Evolutionary conservation across 179 eudicot genomes (phyloP).

Genomic region (Beta lomatogona): DNA sequence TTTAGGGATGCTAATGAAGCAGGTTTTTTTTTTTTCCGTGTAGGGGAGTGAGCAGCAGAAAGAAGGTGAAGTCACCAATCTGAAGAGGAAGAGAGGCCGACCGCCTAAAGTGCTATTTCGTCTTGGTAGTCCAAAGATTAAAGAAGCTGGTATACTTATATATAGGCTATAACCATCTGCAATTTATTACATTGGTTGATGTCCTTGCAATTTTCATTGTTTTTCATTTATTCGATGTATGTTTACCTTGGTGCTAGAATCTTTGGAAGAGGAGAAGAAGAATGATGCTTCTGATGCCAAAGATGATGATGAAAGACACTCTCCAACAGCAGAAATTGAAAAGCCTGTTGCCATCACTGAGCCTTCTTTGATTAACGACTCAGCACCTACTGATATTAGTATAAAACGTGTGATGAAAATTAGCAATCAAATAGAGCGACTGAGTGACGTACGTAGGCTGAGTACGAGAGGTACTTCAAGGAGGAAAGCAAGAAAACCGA

Average conservation of each 20-base stretch:
- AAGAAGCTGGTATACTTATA: constrained; percentile 33
- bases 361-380: constrained; percentile 22
- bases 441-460: constrained; percentile 23
- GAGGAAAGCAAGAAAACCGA: constrained; percentile 23
- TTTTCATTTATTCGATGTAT: constrained; percentile 8
- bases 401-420: constrained; percentile 14
- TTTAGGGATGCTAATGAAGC: background rate
- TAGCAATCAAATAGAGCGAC: constrained; percentile 30
- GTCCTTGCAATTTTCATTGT: constrained; percentile 11
- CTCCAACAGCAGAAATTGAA: constrained; percentile 30
- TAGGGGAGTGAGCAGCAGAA: constrained; percentile 35
- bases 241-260: constrained; percentile 18
- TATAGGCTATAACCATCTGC: background rate
- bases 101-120: constrained; percentile 37
- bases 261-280: constrained; percentile 11
- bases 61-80: constrained; percentile 33
- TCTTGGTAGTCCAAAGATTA: constrained; percentile 25
- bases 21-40: background rate
- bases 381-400: constrained; percentile 17
- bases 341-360: constrained; percentile 24
- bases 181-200: background rate
- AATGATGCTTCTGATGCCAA: constrained; percentile 19
- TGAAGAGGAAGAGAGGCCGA: constrained; percentile 49
- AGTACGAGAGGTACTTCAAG: constrained; percentile 18
- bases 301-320: constrained; percentile 16